Conservation (phyloP, 2,329 filamentous ascomycete genomes). For the Zasmidium angulare region DNA sequence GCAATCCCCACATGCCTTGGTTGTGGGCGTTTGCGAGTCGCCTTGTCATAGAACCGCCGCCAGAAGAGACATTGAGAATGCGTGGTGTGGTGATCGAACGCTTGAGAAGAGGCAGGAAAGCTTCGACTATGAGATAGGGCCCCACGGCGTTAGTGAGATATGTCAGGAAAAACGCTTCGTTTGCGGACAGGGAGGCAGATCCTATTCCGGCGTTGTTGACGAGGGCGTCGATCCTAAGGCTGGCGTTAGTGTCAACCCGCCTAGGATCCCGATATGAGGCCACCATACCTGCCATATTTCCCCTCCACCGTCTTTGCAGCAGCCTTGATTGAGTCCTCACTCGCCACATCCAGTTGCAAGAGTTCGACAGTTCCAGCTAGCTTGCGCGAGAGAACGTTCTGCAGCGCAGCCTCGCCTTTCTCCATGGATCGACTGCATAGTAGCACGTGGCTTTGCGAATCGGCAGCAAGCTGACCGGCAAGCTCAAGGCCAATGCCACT, state of each 20-base stretch:
- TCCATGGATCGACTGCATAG: constrained; percentile 39
- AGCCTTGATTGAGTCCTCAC: constrained; percentile 23
- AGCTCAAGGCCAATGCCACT: constrained; percentile 51
- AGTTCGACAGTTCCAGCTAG: constrained; percentile 25
- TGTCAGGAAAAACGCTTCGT: constrained; percentile 21
- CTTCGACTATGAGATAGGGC: constrained; percentile 23
- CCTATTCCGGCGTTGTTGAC: constrained; percentile 40
- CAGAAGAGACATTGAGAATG: constrained; percentile 40
- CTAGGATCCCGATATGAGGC: too few species aligned
- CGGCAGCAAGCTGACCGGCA: constrained; percentile 34
- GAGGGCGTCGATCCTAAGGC: constrained; percentile 37
- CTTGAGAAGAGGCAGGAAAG: constrained; percentile 29
- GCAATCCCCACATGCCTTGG: constrained; percentile 22
- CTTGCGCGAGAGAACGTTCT: constrained; percentile 19
- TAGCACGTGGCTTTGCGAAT: constrained; percentile 38
- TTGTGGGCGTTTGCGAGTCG: constrained; percentile 32
- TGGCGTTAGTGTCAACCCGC: too few species aligned
- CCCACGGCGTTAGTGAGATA: constrained; percentile 32
- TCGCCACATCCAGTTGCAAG: constrained; percentile 28
- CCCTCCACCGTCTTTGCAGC: constrained; percentile 26
- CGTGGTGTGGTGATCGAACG: constrained; percentile 24
- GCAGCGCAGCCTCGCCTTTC: constrained; percentile 40
- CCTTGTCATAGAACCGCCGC: constrained; percentile 35
- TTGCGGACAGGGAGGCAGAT: constrained; percentile 19
- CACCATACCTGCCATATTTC: constrained; percentile 23